Conservation (phyloP, 2,329 filamentous ascomycete species). For the Diaporthe longicolla region DNA sequence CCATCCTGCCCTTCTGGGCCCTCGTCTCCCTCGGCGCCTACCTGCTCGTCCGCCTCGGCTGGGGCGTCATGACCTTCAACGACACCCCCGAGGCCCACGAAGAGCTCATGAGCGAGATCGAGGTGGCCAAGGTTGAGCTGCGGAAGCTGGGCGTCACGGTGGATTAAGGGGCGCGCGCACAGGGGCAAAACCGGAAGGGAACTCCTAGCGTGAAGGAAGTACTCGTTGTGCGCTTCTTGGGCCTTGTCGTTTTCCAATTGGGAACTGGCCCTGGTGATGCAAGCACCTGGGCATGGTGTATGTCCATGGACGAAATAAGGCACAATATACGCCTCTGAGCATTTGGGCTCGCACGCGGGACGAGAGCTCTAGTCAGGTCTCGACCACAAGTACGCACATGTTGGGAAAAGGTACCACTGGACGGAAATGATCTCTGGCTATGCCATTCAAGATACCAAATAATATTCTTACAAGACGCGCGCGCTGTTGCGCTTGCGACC, state of each 20-base stretch:
- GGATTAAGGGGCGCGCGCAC: slow-evolving; percentile 65
- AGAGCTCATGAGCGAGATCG: slow-evolving; percentile 89
- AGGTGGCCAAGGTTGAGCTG: slow-evolving; percentile 81
- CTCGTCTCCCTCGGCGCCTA: slow-evolving; percentile 92
- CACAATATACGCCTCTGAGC: too few species aligned
- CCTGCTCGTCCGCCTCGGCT: slow-evolving; percentile 91
- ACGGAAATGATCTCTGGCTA: slow-evolving; percentile 7
- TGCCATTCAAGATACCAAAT: slow-evolving; percentile 28
- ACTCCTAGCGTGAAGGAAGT: too few species aligned
- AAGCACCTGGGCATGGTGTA: neutral
- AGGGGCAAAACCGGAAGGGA: neutral
- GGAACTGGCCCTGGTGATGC: neutral
- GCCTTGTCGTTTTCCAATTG: slow-evolving; percentile 5
- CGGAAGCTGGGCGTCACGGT: slow-evolving; percentile 82
- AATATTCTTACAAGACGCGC: slow-evolving; percentile 15
- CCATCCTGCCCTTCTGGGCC: slow-evolving; percentile 92
- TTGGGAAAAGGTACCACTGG: neutral
- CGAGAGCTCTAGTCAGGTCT: neutral
- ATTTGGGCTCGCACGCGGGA: neutral
- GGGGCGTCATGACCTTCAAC: slow-evolving; percentile 96
- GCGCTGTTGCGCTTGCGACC: neutral
- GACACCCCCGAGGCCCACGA: slow-evolving; percentile 92
- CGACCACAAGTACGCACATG: neutral
- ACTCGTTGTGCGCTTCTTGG: neutral
- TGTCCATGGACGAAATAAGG: neutral